Percentiles rank a stretch among this genome's conserved stretches.
These are phyloP conservation scores for Candida schatavii DNA, from an alignment of 805 yeast genomes.

Conservation along the genomic window DNA sequence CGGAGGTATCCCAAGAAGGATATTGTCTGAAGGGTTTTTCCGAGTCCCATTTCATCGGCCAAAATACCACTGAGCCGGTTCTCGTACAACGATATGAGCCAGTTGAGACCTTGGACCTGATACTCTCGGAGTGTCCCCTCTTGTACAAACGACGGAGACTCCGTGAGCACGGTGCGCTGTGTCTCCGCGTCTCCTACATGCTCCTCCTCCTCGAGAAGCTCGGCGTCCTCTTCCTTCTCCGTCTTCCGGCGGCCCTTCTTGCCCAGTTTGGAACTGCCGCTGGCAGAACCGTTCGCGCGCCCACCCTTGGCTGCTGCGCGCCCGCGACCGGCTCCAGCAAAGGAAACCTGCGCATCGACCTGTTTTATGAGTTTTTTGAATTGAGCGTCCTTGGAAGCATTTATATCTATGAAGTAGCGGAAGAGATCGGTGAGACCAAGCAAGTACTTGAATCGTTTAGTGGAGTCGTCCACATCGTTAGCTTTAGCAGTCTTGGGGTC, in stretches of 20 bases:
- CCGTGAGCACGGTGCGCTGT: slow-evolving; percentile 65
- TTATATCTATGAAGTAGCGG: slow-evolving; percentile 80
- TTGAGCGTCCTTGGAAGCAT: slow-evolving; percentile 73
- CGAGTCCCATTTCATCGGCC: slow-evolving; percentile 98
- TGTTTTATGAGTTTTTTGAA: slow-evolving; percentile 60
- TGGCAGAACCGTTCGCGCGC: slow-evolving; percentile 15
- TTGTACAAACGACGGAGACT: slow-evolving; percentile 73
- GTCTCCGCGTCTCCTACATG: slow-evolving; percentile 53
- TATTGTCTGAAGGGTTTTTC: slow-evolving; percentile 93
- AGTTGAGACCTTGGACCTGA: slow-evolving; percentile 91
- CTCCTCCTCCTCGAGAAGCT: slow-evolving; percentile 79
- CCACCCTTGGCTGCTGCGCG: slow-evolving; percentile 14
- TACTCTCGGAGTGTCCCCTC: slow-evolving; percentile 81
- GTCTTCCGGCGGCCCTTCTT: slow-evolving; percentile 71
- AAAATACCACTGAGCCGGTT: slow-evolving; percentile 87
- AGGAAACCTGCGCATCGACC: slow-evolving; percentile 49
- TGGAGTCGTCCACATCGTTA: slow-evolving; percentile 58
- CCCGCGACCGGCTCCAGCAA: slow-evolving; percentile 23
- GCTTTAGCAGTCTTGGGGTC: slow-evolving; percentile 60
- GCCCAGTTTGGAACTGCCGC: slow-evolving; percentile 17
- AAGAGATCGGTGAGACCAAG: slow-evolving; percentile 82
- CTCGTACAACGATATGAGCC: slow-evolving; percentile 88
- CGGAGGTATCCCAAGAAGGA: slow-evolving; percentile 87
- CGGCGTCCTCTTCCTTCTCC: slow-evolving; percentile 95
- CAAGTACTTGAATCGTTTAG: slow-evolving; percentile 75